Evolutionary conservation across 805 yeast genomes (phyloP).

Genomic region (Candida khao-thaluensis): DNA sequence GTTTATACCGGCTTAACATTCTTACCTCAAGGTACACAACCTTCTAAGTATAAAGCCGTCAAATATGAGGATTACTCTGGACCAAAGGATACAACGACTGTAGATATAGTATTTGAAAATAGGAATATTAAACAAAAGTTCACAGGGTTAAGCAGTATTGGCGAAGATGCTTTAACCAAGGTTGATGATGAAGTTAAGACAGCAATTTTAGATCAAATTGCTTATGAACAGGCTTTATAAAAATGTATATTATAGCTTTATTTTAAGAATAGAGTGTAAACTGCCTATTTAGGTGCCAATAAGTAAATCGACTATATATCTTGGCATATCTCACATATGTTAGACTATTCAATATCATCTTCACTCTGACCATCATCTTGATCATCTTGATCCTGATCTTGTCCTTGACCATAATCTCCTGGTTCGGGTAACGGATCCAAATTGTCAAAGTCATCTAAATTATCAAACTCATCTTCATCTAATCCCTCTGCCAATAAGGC

Average conservation of each 20-base stretch:
- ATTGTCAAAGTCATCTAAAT: slow-evolving; percentile 7
- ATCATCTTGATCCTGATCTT: not conserved
- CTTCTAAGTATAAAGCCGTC: slow-evolving; percentile 41
- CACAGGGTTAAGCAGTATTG: slow-evolving; percentile 67
- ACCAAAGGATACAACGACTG: slow-evolving; percentile 32
- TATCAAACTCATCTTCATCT: slow-evolving; percentile 10
- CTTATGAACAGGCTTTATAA: slow-evolving; percentile 36
- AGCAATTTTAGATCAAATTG: slow-evolving; percentile 65
- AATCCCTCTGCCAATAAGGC: slow-evolving; percentile 11
- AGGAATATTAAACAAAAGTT: slow-evolving; percentile 47
- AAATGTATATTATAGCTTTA: not conserved
- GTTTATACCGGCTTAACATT: slow-evolving; percentile 81
- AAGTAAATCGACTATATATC: too few species aligned
- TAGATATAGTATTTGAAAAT: slow-evolving; percentile 45
- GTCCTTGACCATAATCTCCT: not conserved
- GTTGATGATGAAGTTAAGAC: slow-evolving; percentile 28
- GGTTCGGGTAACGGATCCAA: slow-evolving; percentile 4
- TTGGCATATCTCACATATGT: too few species aligned
- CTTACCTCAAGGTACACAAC: slow-evolving; percentile 74
- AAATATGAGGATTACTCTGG: slow-evolving; percentile 25
- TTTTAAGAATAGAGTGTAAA: not conserved
- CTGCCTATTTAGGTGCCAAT: not conserved
- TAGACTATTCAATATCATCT: not conserved
- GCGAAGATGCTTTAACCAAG: slow-evolving; percentile 33
- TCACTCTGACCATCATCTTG: not conserved